These are phyloP conservation scores for Cyclotella kingstonii DNA, from an alignment of 108 stramenopile species.

Conservation along the genomic window DNA sequence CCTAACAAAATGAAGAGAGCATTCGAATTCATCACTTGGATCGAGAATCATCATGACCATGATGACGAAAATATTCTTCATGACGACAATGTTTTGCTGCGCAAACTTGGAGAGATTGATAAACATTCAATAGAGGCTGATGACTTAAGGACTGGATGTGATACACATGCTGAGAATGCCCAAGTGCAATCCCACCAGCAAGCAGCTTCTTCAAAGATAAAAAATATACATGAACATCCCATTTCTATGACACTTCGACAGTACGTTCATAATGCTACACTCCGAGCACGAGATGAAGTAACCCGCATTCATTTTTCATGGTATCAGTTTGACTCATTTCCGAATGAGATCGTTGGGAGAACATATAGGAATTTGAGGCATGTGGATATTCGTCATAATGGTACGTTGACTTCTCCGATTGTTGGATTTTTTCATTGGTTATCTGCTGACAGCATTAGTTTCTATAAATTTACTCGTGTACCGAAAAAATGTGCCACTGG, in stretches of 20 bases:
- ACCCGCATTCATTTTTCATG: slow-evolving; percentile 30
- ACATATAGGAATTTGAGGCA: slow-evolving; percentile 28
- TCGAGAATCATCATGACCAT: background rate
- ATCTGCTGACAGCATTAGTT: background rate
- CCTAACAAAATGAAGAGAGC: slow-evolving; percentile 5
- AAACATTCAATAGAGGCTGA: no score
- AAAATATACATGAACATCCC: no score
- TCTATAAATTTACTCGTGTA: slow-evolving; percentile 1
- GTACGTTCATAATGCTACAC: slow-evolving; percentile 3
- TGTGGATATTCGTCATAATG: slow-evolving; percentile 44
- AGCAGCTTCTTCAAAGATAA: no score
- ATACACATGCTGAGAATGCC: background rate
- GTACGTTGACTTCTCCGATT: slow-evolving; percentile 9
- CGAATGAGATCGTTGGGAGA: slow-evolving; percentile 9
- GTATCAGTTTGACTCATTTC: slow-evolving; percentile 35
- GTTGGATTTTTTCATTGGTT: background rate
- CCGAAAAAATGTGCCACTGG: no score
- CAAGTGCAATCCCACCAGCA: background rate
- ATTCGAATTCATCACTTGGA: background rate
- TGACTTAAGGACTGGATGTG: no score
- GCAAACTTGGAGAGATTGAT: no score
- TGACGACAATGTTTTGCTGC: no score
- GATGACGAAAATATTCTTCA: background rate
- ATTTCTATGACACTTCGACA: background rate
- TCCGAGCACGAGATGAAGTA: slow-evolving; percentile 16